Evolutionary conservation across 768 basidiomycete genomes (phyloP), one percentile per base, ranked within the genome.

Genomic region (Trametes villosa): DNA sequence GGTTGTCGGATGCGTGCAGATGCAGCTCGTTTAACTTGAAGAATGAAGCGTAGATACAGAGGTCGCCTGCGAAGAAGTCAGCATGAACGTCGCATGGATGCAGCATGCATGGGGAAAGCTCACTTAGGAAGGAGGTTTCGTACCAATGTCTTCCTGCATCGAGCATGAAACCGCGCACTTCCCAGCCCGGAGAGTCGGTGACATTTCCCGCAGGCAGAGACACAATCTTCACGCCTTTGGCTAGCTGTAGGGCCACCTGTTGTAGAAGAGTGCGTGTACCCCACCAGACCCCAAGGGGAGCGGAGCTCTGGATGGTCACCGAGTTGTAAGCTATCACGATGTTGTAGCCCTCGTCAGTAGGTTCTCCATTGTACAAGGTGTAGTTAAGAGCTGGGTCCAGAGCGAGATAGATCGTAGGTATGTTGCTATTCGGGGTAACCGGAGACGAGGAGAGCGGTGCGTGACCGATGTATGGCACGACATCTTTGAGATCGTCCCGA

Each of bases 121-220:
- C 30, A 59, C 72, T 68, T 17, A 80, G 69, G 58, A 81, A 79
- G 11, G 71, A 69, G 0, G 75, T 68, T 6, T 74, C 67, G 51
- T 76, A 80, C 76, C 77, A 80, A 62, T 81, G 80, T 9, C 79
- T 73, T n/a, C 77, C 80, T 7, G 71, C 75, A 58, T 81, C 80
- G 1, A 80, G 70, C 80, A 80, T 78, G 65, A 80, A 78, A 0
- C 79, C 79, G 34, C 78, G 75, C 2, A 78, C 67, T 49, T 76
- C 78, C 78, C 80, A 80, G 2, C 77, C 78, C 0, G 80, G 79
- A 13, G 72, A 64, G 65, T 81, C 79, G 0, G 69, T 65, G 1
- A 76, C 76, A 1, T 62, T 68, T 2, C 79, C 79, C 1, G 71
- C 64, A 22, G 76, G 71, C 17, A 79, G 61, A 1, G 62, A 52